These are phyloP conservation scores for Pyricularia pennisetigena DNA, from an alignment of 2,329 filamentous ascomycete genomes.

Conservation along the genomic window DNA sequence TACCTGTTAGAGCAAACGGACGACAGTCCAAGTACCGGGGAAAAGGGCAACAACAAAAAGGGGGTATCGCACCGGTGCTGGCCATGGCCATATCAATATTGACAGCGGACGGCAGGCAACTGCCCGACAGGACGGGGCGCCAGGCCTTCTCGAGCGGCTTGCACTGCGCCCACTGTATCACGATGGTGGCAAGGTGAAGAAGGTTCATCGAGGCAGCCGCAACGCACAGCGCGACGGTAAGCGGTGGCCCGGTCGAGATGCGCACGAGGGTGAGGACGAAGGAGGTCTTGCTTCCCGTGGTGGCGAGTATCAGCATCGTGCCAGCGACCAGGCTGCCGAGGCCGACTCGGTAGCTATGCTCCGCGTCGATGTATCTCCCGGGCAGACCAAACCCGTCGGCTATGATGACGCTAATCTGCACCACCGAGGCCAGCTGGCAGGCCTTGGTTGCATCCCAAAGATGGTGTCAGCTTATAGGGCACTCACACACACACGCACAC, in stretches of 20 bases:
- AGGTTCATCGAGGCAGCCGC: conserved; percentile 22
- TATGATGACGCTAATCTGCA: background rate
- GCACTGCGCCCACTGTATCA: conserved; percentile 20
- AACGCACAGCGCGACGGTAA: conserved; percentile 13
- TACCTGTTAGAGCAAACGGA: background rate
- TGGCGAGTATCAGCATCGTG: conserved; percentile 13
- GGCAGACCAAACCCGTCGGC: background rate
- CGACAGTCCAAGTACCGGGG: too few species aligned
- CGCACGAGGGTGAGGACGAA: conserved; percentile 25
- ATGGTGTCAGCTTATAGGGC: too few species aligned
- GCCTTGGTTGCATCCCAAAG: background rate
- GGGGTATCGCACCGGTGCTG: background rate
- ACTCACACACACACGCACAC: too few species aligned
- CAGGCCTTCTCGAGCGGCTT: conserved; percentile 18
- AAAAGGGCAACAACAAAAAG: background rate
- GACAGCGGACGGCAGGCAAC: conserved; percentile 15
- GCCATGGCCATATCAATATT: background rate
- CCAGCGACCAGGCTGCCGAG: background rate
- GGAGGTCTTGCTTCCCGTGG: conserved; percentile 25
- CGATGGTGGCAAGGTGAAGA: conserved; percentile 15
- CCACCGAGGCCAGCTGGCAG: background rate
- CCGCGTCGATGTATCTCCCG: background rate
- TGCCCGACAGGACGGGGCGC: conserved; percentile 11
- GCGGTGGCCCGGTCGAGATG: conserved; percentile 11
- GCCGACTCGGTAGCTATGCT: background rate